Base-by-base conservation (phyloP, 164 flowering plant genomes). In the Chimonanthus salicifolius region DNA sequence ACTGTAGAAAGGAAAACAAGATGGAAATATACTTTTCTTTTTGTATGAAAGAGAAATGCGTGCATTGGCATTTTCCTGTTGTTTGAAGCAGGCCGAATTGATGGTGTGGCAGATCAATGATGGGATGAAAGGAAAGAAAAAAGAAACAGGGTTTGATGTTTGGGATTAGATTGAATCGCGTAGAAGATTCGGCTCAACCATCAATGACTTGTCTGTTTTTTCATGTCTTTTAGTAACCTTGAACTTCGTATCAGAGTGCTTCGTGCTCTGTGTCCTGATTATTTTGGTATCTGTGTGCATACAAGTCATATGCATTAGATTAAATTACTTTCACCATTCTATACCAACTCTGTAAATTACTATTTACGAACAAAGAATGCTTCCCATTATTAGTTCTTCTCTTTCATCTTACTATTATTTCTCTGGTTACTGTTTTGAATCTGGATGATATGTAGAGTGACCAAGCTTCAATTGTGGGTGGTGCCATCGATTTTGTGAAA, bases 401-500 rank as follows among this genome's bases (percentile, higher is more conserved):
- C 7, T 48, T 45, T 43, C 62, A 16, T 47, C 62, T 21, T 44
- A 10, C 49, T 21, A 20, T 9, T 21, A 43, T 62, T 21, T 47
- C 9, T 54, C 11, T 10, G 11, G 60, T 13, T 4, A 54, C n/a
- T 54, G 13, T 10, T 54, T 10, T 5, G 4, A 54, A 11, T 54
- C 60, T 15, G 16, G 16, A 5, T 51, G 15, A 45, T 47, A 33
- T 50, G 43, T 46, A 94, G 98, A 95, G 97, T 72, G 98, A 94
- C 78, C 98, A 94, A 80, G 97, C 98, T 6, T 94, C 98, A 2
- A 87, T 92, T 70, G 95, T 94, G 47, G 98, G 95, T 60, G 97
- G 98, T 45, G 98, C 98, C 0, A 90, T 94, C 68, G 94, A 90
- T 71, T 94, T 84, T 77, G 97, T 94, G 76, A 94, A 92, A 85